Base-by-base conservation (phyloP, 306 rosid species). In the Mimosa pudica region DNA sequence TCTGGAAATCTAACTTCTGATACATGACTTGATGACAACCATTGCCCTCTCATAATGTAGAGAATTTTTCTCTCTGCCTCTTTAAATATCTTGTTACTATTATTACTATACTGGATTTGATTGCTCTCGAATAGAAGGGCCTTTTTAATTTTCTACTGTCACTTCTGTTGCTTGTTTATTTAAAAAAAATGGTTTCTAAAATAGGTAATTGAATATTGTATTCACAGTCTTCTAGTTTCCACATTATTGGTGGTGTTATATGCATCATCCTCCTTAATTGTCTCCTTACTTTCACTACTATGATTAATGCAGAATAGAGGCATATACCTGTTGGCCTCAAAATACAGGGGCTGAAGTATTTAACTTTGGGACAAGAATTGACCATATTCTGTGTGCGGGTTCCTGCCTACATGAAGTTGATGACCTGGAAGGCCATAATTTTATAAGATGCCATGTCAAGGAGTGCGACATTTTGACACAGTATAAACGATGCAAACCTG, bases 281-380 rank as follows among this genome's bases (percentile, higher is more conserved):
- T 42, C 33, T 10, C 14, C 62, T 51, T 72, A 33, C 46, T 45
- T 70, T 24, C 41, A 20, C 33, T 46, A 74, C 63, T 82, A 61
- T 76, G 24, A n/a, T 71, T 52, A 81, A 54, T 81, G 85, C 92
- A 70, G 89, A 47, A 47, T 77, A 75, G 98, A 88, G 46, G 97
- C 94, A 71, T 93, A 89, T 85, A 95, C 98, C 47, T 95, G 97
- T 78, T 95, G 99, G 98, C 76, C 97, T 7, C 98, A 91, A 89
- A 95, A 66, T 84, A 81, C 97, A 38, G 99, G 98, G 52, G 98
- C 97, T 38, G 99, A 93, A 87, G 90, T 86, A 71, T 95, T 95
- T 85, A 93, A 93, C 91, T 95, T 86, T 44, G 98, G 98, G 72
- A 80, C 92, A 61, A 90, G 98, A 90, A 95, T 93, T 61, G 98